A percentile compares a stretch with the other conserved stretches of the same genome.
Conservation (phyloP, 495 filamentous ascomycete genomes). For the Aspergillus baeticus region DNA sequence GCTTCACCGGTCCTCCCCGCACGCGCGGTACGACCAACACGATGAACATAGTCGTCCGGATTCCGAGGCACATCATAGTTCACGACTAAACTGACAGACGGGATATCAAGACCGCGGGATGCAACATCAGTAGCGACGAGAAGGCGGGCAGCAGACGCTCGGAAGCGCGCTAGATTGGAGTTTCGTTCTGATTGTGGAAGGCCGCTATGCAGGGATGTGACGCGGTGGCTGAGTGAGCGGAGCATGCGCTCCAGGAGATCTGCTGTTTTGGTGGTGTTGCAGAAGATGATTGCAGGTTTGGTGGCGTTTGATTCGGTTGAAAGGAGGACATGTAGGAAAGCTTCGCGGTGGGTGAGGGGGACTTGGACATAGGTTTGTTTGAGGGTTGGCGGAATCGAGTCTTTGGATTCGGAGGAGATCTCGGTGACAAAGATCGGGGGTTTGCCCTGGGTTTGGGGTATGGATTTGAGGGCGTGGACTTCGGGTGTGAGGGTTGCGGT, state of each 20-base stretch:
- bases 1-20: conserved; percentile 79
- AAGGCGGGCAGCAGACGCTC: conserved; percentile 85
- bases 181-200: conserved; percentile 81
- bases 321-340: conserved; percentile 88
- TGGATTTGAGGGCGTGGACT: conserved; percentile 75
- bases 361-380: conserved; percentile 83
- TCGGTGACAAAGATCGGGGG: conserved; percentile 86
- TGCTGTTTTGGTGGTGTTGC: conserved; percentile 87
- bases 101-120: conserved; percentile 94
- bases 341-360: conserved; percentile 85
- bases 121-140: conserved; percentile 96
- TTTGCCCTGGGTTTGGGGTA: conserved; percentile 63
- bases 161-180: conserved; percentile 85
- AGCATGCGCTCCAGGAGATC: conserved; percentile 84
- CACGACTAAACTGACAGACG: conserved; percentile 82
- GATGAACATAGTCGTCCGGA: conserved; percentile 96
- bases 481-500: conserved; percentile 95
- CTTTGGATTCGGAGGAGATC: conserved; percentile 66
- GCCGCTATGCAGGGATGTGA: conserved; percentile 84
- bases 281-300: conserved; percentile 86
- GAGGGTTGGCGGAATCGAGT: conserved; percentile 75
- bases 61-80: conserved; percentile 96
- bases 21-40: conserved; percentile 91
- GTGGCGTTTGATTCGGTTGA: conserved; percentile 71
- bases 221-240: conserved; percentile 79